Evolutionary conservation across 2,329 filamentous ascomycete species (phyloP).

Genomic region (Cucurbitaria berberidis): DNA sequence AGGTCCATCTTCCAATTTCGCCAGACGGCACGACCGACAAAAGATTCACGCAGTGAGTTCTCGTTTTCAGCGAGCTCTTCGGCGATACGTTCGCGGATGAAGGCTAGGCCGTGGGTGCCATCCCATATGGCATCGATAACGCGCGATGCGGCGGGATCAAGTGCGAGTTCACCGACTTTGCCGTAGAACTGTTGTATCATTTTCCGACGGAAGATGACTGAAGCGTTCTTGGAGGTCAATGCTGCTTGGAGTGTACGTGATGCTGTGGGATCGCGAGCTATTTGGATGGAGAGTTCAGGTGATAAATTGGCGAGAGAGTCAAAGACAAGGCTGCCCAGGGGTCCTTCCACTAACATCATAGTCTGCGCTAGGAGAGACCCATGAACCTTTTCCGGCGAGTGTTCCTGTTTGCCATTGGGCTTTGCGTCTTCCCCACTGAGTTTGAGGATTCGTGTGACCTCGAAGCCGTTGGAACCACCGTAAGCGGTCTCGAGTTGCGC

Average conservation of each 20-base stretch:
- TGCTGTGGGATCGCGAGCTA: conserved; percentile 67
- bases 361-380: conserved; percentile 81
- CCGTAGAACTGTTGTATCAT: conserved; percentile 69
- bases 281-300: conserved; percentile 60
- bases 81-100: conserved; percentile 71
- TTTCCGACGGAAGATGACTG: conserved; percentile 65
- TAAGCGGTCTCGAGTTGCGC: conserved; percentile 64
- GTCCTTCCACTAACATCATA: conserved; percentile 76
- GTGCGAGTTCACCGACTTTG: conserved; percentile 64
- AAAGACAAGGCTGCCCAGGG: conserved; percentile 73
- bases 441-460: conserved; percentile 65
- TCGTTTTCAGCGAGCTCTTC: conserved; percentile 67
- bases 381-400: conserved; percentile 68
- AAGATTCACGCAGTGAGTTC: conserved; percentile 66
- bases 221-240: conserved; percentile 61
- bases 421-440: conserved; percentile 56
- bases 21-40: conserved; percentile 71
- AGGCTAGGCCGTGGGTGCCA: conserved; percentile 67
- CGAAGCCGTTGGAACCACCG: conserved; percentile 57
- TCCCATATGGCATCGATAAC: conserved; percentile 71
- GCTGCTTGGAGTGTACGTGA: conserved; percentile 71
- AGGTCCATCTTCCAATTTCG: conserved; percentile 77
- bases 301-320: conserved; percentile 59
- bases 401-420: conserved; percentile 34
- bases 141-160: conserved; percentile 68